Evolutionary conservation across 768 basidiomycete genomes (phyloP).

Genomic region (Mrakia frigida): DNA sequence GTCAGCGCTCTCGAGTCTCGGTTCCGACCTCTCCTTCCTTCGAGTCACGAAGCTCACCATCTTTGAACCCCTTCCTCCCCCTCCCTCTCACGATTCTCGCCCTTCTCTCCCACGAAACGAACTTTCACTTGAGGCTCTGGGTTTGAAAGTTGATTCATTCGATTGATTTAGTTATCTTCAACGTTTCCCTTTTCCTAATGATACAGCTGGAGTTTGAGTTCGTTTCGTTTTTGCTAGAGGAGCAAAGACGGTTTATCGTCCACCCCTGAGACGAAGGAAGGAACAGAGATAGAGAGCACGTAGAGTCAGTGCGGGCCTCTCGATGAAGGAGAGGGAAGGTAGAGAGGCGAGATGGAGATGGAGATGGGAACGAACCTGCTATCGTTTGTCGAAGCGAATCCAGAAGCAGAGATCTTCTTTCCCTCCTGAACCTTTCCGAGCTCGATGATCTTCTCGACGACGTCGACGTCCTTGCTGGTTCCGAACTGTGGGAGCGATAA

Average conservation of each 20-base stretch:
- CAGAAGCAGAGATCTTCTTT: constrained; percentile 22
- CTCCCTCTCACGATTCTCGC: too few species aligned
- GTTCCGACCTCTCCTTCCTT: too few species aligned
- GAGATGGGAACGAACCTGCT: background rate
- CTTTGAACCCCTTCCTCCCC: too few species aligned
- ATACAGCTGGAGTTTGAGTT: constrained; percentile 1
- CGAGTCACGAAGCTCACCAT: too few species aligned
- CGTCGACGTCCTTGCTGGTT: constrained; percentile 16
- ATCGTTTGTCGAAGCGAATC: constrained; percentile 13
- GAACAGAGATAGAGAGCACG: background rate
- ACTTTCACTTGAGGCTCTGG: too few species aligned
- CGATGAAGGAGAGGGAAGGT: background rate
- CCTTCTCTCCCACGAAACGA: too few species aligned
- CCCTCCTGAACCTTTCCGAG: constrained; percentile 31
- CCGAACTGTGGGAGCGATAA: too few species aligned
- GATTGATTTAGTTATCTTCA: background rate
- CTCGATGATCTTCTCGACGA: constrained; percentile 24
- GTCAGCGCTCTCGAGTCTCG: too few species aligned
- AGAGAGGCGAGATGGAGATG: background rate
- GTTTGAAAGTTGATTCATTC: background rate
- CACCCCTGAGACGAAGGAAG: background rate
- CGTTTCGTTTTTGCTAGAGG: background rate
- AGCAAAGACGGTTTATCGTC: background rate
- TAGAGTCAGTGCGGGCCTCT: background rate
- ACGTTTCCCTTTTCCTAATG: background rate